Evolutionary conservation across 148 eudicot genomes (phyloP).

Genomic region (Fagopyrum tataricum): DNA sequence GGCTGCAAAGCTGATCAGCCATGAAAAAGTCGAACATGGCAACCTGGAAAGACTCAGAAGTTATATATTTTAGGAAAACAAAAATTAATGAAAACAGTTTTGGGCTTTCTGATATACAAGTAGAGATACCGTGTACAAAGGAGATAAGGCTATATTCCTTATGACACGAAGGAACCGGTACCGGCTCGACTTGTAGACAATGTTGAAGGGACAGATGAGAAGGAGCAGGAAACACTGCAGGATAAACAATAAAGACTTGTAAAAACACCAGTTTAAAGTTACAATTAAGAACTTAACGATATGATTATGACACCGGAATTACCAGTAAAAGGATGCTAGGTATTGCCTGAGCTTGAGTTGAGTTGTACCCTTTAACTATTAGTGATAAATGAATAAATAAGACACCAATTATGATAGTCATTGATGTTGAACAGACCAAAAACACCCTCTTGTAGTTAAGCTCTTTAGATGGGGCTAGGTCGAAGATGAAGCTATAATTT

Average conservation of each 20-base stretch:
- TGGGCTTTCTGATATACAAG: neutral
- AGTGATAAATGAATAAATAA: slow-evolving; percentile 68
- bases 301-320: slow-evolving; percentile 21
- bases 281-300: neutral
- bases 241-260: slow-evolving; percentile 12
- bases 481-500: slow-evolving; percentile 87
- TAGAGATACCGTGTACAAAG: slow-evolving; percentile 65
- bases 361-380: slow-evolving; percentile 60
- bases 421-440: slow-evolving; percentile 74
- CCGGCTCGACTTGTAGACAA: slow-evolving; percentile 67
- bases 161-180: slow-evolving; percentile 56
- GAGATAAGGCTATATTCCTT: slow-evolving; percentile 73
- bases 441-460: slow-evolving; percentile 87
- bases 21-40: slow-evolving; percentile 97
- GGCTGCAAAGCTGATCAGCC: slow-evolving; percentile 99
- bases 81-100: neutral
- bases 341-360: slow-evolving; percentile 54
- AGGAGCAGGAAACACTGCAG: slow-evolving; percentile 56
- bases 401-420: slow-evolving; percentile 73
- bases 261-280: slow-evolving; percentile 7
- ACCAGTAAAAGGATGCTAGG: slow-evolving; percentile 85
- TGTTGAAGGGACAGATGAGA: slow-evolving; percentile 76
- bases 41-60: slow-evolving; percentile 37
- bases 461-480: slow-evolving; percentile 61
- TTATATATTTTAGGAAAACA: neutral